Evolutionary conservation across 805 yeast species (phyloP).

Genomic region (Tetrapisispora arboricola): DNA sequence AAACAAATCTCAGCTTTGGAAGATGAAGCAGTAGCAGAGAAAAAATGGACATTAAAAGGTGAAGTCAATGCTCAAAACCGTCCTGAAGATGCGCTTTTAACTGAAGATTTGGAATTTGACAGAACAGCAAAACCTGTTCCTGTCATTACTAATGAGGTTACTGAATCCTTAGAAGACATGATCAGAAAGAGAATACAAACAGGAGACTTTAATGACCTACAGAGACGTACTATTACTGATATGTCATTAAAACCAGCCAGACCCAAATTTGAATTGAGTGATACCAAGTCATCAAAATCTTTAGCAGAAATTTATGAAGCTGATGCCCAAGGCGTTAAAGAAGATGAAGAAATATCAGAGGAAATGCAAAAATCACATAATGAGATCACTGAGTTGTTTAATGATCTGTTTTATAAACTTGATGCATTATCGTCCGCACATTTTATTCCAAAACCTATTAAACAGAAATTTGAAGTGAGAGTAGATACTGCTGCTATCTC

Average conservation of each 20-base stretch:
- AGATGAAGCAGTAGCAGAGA: conserved; percentile 78
- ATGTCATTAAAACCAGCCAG: conserved; percentile 46
- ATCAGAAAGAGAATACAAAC: conserved; percentile 72
- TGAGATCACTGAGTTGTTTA: conserved; percentile 61
- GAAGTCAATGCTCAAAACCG: conserved; percentile 76
- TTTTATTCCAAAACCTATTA: conserved; percentile 83
- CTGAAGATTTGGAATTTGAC: conserved; percentile 80
- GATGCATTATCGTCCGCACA: conserved; percentile 93
- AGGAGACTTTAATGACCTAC: conserved; percentile 74
- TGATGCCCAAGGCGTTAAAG: conserved; percentile 49
- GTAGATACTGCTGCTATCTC: conserved; percentile 72
- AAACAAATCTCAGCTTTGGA: conserved; percentile 72
- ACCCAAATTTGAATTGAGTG: conserved; percentile 56
- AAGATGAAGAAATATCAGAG: conserved; percentile 44
- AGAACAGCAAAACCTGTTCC: conserved; percentile 94
- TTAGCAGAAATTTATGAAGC: conserved; percentile 90
- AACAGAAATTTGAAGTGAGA: conserved; percentile 68
- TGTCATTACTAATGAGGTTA: conserved; percentile 78
- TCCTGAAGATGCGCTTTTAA: conserved; percentile 73
- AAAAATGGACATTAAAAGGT: conserved; percentile 91
- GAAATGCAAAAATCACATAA: conserved; percentile 64
- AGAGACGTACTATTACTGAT: conserved; percentile 59
- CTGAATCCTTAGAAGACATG: conserved; percentile 80
- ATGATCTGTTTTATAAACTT: conserved; percentile 53
- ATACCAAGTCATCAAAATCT: conserved; percentile 75